Evolutionary conservation across 192 early-diverging fungal genomes (phyloP), one percentile per base, ranked within the genome.

Genomic region (Funneliformis mosseae): DNA sequence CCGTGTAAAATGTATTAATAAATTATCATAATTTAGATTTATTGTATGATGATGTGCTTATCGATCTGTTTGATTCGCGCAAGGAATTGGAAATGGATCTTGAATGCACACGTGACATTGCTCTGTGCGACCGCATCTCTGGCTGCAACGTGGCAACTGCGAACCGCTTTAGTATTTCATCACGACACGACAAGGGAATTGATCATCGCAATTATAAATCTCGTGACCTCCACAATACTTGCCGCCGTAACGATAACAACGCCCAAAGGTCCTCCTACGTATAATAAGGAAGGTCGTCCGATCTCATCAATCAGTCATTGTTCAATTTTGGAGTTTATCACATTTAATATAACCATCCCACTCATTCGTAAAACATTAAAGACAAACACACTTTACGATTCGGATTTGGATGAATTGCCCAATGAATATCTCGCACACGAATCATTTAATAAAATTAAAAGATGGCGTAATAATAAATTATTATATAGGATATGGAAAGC

Each of bases 241-340:
- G 8, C 71, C 33, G 74, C 71, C 23, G 73, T 81, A 14, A 75
- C 83, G 21, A 79, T 70, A 1, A 81, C 85, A 5, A 81, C 72
- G 8, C 74, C 78, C 1, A 80, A 73, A 72, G 85, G 85, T 33
- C 79, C 81, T 33, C 81, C 81, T 12, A 80, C 80, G 45, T 28
- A 79, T n/a, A 50, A 76, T 21, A 63, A 80, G 11, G 79, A 76
- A 61, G 71, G 59, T 67, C 67, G 45, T 48, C 60, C 79, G 18
- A 82, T 85, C 28, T 60, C 74, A 16, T 60, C 77, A 43, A 72
- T 84, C 27, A 43, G 45, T 33, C 71, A 81, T 46, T 77, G 81
- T 67, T 85, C 84, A 16, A 81, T 85, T 23, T 83, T 76, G 62
- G 70, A 82, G 27, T 79, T 76, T 66, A 63, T 84, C 8, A 62